Evolutionary conservation across 2,329 filamentous ascomycete genomes (phyloP), one percentile per base, ranked within the genome.

Genomic region (Blastomyces percursus): DNA sequence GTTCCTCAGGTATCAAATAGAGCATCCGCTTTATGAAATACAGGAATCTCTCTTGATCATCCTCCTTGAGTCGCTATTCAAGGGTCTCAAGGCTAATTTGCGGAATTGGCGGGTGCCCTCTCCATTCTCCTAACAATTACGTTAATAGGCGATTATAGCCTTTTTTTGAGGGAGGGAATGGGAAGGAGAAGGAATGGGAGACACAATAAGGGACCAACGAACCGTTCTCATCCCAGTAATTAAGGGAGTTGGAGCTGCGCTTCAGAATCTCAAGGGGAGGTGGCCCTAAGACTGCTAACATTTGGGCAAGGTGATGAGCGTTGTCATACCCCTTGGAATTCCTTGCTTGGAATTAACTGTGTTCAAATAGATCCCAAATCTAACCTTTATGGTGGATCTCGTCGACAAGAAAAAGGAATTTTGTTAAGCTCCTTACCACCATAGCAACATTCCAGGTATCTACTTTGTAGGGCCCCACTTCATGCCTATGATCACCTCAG

Each of bases 371-470:
- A 24, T 58, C 44, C 61, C 61, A 58, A 30, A 54, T 24, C 55
- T 62, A 24, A 50, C 7, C 3, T 44, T 19, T 44, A 2, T 14
- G 8, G 19, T 44, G n/a, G 42, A 44, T 44, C 40, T 4, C 3
- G 38, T n/a, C 2, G 7, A 46, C 42, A 46, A 46, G 14, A 11
- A n/a, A 52, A 52, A 51, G 46, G 50, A 51, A 60, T 52, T 51
- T 46, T n/a, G 44, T 46, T 19, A 46, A 21, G 16, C 19, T 11
- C 32, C 66, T 57, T 64, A 69, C 67, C 64, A 69, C 65, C 19
- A 66, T 59, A 44, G 64, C 69, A 56, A 70, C 58, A 48, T 63
- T 66, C 68, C 69, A 70, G 19, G 70, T 68, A 42, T 58, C 55
- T 14, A 58, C 55, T 44, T 58, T 58, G n/a, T 12, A n/a, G n/a